Conservation (phyloP, 139 green algal species). For the Chlamydomonas sp. region DNA sequence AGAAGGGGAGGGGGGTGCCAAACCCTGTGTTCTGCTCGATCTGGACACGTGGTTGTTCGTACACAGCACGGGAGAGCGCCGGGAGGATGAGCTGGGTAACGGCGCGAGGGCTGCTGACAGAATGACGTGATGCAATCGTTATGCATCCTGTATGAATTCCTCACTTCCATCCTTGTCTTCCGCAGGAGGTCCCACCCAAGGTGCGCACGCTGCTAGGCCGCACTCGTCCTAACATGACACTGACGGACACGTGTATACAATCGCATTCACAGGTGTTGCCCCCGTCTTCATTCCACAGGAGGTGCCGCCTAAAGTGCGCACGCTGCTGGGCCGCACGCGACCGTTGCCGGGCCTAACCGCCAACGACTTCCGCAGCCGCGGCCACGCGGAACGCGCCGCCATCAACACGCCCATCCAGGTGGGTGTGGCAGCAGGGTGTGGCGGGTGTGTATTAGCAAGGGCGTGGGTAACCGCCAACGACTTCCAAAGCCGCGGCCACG, state of each 20-base stretch:
- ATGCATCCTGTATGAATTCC: no score
- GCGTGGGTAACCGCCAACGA: slow-evolving; percentile 42
- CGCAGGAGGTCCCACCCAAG: not conserved
- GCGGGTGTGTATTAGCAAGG: not conserved
- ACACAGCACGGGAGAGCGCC: no score
- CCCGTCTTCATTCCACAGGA: not conserved
- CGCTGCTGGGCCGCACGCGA: slow-evolving; percentile 85
- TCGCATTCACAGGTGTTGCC: no score
- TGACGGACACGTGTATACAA: no score
- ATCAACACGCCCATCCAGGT: slow-evolving; percentile 98
- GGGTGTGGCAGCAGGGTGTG: not conserved
- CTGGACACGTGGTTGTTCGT: no score
- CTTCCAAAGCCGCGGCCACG: slow-evolving; percentile 35
- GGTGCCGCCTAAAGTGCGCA: slow-evolving; percentile 45
- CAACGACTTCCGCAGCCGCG: not conserved
- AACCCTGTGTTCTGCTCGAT: no score
- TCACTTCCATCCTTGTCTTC: no score
- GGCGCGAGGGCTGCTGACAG: no score
- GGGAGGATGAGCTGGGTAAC: no score
- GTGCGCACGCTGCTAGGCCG: slow-evolving; percentile 83
- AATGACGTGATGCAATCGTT: no score
- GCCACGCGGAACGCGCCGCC: slow-evolving; percentile 80
- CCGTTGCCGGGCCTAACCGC: slow-evolving; percentile 76
- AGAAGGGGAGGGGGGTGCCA: no score
- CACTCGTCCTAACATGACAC: slow-evolving; percentile 51